Base-by-base conservation (phyloP, 163 green algal species). In the Trebouxia gelatinosa region DNA sequence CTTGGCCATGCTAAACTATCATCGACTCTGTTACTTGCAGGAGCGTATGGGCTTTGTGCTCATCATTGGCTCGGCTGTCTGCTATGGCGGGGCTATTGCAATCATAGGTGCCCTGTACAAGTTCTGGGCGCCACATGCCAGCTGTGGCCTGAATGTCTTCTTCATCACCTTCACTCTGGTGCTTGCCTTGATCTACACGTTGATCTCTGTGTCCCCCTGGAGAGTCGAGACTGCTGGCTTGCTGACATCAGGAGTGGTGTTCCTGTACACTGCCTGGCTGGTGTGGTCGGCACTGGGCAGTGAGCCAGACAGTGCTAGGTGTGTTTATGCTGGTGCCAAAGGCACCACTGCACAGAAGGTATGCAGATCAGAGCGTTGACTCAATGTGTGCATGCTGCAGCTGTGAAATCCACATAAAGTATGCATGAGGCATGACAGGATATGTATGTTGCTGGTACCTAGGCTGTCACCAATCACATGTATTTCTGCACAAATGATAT, bases 161-260 rank as follows among this genome's bases (percentile, higher is more conserved):
- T 94, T 96, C 79, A 93, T 93, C 76, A 95, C 92, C 0, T 92
- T 83, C 72, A 91, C 87, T 29, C 65, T 97, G 9, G 71, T 94
- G 3, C 43, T 92, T 28, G 92, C 86, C 19, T 32, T 95, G 1
- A 64, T 81, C 2, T 88, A 92, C 64, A 87, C 84, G 5, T 43
- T 76, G 26, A 61, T 78, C 29, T 78, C 70, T 17, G 86, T 97
- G n/a, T 83, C 91, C 0, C 86, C 86, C 1, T 83, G 87, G 17
- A 79, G 91, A 1, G 58, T 81, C 23, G 66, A 91, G 39, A 86
- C 76, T 35, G 89, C 92, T 0, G 92, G 92, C 21, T 83, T 97
- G 75, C 85, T 95, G 34, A 94, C 88, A 21, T 77, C 77, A 23
- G 84, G 81, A 1, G 71, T 48, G 5, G 80, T 89, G 0, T 92